These are phyloP conservation scores for Gremmenia infestans DNA, from an alignment of 2,329 filamentous ascomycete species.

Conservation along the genomic window DNA sequence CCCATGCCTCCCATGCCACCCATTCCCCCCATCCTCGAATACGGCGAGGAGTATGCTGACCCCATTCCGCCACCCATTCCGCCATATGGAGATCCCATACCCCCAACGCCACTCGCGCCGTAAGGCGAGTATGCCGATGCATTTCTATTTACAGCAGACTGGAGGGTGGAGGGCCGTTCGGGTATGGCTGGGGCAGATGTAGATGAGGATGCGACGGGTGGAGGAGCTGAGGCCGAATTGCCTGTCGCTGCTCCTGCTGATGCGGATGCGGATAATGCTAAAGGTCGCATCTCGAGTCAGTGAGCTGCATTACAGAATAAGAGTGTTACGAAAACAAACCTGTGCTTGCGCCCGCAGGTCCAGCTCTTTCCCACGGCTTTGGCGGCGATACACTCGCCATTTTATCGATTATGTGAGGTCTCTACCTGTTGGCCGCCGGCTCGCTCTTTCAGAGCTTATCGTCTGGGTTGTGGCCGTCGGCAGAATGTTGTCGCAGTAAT, in stretches of 20 bases:
- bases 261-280: slow-evolving; percentile 35
- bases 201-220: slow-evolving; percentile 35
- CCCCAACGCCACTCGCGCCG: slow-evolving; percentile 41
- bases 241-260: slow-evolving; percentile 35
- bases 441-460: slow-evolving; percentile 13
- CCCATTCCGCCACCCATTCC: slow-evolving; percentile 32
- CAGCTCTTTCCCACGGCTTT: slow-evolving; percentile 91
- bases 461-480: slow-evolving; percentile 5
- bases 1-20: slow-evolving; percentile 36
- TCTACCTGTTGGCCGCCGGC: slow-evolving; percentile 5
- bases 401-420: slow-evolving; percentile 1
- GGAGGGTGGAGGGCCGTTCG: slow-evolving; percentile 72
- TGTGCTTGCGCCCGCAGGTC: slow-evolving; percentile 23
- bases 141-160: slow-evolving; percentile 78
- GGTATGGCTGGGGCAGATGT: slow-evolving; percentile 63
- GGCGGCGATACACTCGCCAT: slow-evolving; percentile 71
- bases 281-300: slow-evolving; percentile 13
- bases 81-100: slow-evolving; percentile 29
- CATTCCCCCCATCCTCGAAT: slow-evolving; percentile 37
- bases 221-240: slow-evolving; percentile 37
- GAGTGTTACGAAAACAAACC: slow-evolving; percentile 21
- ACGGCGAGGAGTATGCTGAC: slow-evolving; percentile 45
- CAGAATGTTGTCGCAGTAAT: neutral
- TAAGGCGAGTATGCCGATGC: slow-evolving; percentile 74
- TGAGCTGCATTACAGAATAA: slow-evolving; percentile 4